Evolutionary conservation across 495 filamentous ascomycete genomes (phyloP), one percentile per base, ranked within the genome.

Genomic region (Arthonia radiata): DNA sequence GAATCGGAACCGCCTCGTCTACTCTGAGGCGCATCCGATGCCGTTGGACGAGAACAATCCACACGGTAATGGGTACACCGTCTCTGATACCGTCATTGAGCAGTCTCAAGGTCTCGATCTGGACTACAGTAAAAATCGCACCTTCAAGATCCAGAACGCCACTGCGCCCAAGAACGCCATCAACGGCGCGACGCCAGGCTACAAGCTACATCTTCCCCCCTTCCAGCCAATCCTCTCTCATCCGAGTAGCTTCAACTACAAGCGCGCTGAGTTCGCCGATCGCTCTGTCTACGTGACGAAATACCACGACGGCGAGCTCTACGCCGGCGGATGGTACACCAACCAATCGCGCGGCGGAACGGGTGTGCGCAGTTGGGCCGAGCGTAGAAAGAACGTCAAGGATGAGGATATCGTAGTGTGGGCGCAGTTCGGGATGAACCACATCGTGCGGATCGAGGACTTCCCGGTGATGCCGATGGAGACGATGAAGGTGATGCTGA

Each of bases 211-310:
- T 28, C 56, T 65, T 1, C 71, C 65, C 0, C 57, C 71, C 1
- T 83, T 77, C 46, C 81, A 90, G 47, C 71, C 72, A 37, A 64
- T 90, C 31, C 55, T 92, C 10, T 67, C 78, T 5, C 64, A 75
- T 37, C 53, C 52, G 14, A 56, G 67, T 8, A 63, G 59, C 35
- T 70, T 65, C 44, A 66, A 89, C 37, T 59, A 63, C 37, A 62
- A 61, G 31, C 62, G 81, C 8, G 76, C 77, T 10, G 77, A 83
- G 47, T 92, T 82, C 37, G 73, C 72, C 0, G 75, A 74, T 37
- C 69, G 70, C 34, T 71, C 73, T 28, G 56, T 92, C 26, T 92
- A 81, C 53, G 66, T 83, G 3, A 81, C 77, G 1, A 61, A 60
- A 13, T 74, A 89, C 43, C 55, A 51, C 22, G 80, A 89, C 30